Base-by-base conservation (phyloP, 2,329 filamentous ascomycete genomes). In the Fonsecaea multimorphosa region DNA sequence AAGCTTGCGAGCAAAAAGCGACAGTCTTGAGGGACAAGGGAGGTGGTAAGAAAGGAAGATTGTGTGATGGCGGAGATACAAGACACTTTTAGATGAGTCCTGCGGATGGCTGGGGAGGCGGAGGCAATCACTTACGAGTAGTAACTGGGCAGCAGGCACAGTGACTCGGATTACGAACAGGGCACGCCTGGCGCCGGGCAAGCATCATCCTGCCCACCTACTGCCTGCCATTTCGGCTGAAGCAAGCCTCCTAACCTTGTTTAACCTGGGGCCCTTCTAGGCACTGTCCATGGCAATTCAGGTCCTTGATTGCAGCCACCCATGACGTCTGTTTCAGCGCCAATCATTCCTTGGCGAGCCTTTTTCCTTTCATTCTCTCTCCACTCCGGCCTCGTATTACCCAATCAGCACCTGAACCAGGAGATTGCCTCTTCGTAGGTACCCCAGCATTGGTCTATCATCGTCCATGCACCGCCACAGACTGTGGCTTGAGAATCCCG, bases 131-230 rank as follows among this genome's bases (percentile, higher is more conserved):
- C 58, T 31, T 27, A n/a, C n/a, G n/a, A n/a, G n/a, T n/a, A n/a
- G n/a, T n/a, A 12, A 60, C 58, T 38, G 58, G 46, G 19, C 58
- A 60, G 32, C 27, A 24, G 31, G 58, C 56, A 44, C 38, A 29
- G 57, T 36, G 24, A 19, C 44, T 29, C 40, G 49, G 57, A 60
- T 60, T 60, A 60, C 46, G 31, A 60, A 60, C 58, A 49, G 51
- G 44, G 54, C 44, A 49, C 44, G 19, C 40, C n/a, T 16, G 12
- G 36, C 36, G 36, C 12, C 36, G n/a, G n/a, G 19, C 22, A 6
- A 44, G 38, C 53, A 57, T 38, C 54, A 57, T 32, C 46, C 46
- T 60, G 44, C 44, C 44, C 11, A 9, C 32, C 32, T 32, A 31
- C 46, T 60, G 44, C 44, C 44, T 34, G 32, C 32, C 32, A 40